These are phyloP conservation scores for Cairneyella variabilis DNA, from an alignment of 495 filamentous ascomycete species.

Conservation along the genomic window DNA sequence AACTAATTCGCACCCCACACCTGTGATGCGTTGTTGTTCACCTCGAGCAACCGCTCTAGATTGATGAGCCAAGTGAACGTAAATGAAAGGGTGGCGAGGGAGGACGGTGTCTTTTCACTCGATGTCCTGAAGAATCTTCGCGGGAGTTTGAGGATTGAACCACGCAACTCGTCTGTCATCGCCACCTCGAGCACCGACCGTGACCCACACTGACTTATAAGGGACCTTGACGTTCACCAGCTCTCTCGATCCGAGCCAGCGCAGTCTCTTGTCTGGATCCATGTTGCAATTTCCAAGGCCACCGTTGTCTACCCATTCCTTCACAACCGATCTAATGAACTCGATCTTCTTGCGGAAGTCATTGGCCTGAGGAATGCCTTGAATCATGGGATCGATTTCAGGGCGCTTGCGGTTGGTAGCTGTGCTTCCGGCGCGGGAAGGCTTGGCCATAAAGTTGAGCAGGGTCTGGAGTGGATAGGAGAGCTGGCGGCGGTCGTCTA, in stretches of 20 bases:
- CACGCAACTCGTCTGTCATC: slow-evolving; percentile 53
- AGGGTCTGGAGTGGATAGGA: slow-evolving; percentile 57
- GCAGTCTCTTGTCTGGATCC: slow-evolving; percentile 45
- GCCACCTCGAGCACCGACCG: slow-evolving; percentile 71
- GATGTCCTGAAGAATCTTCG: slow-evolving; percentile 43
- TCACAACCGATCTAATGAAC: slow-evolving; percentile 67
- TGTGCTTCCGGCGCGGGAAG: slow-evolving; percentile 38
- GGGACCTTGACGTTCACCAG: slow-evolving; percentile 52
- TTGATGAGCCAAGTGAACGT: background rate
- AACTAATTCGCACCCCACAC: background rate
- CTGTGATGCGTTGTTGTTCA: background rate
- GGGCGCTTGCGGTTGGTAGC: slow-evolving; percentile 36
- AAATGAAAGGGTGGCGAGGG: background rate
- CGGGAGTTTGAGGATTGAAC: slow-evolving; percentile 47
- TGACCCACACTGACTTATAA: slow-evolving; percentile 78
- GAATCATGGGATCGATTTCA: slow-evolving; percentile 55
- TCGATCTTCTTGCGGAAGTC: slow-evolving; percentile 73
- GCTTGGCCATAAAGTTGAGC: slow-evolving; percentile 46
- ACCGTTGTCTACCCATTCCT: slow-evolving; percentile 68
- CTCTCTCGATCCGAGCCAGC: slow-evolving; percentile 68
- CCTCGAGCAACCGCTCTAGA: background rate
- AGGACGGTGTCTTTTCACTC: slow-evolving; percentile 21
- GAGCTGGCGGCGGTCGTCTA: slow-evolving; percentile 56
- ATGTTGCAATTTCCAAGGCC: slow-evolving; percentile 61
- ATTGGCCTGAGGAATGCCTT: slow-evolving; percentile 67